Conservation (phyloP, 495 filamentous ascomycete genomes). For the Daldinia decipiens region DNA sequence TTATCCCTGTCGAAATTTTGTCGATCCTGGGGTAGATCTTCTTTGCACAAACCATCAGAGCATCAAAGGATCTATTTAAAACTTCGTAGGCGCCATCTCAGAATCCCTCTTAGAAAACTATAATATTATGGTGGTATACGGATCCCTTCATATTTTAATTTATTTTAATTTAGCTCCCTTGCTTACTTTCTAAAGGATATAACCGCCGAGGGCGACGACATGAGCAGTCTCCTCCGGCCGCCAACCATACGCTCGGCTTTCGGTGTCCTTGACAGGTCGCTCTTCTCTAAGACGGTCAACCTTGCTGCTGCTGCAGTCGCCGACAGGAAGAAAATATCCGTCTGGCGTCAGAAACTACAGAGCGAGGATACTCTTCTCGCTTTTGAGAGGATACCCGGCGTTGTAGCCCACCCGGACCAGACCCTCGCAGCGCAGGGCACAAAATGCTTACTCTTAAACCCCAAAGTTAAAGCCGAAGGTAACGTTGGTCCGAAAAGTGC, state of each 20-base stretch:
- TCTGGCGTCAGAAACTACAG: constrained; percentile 68
- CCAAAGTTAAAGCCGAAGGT: constrained; percentile 76
- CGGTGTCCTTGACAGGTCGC: constrained; percentile 79
- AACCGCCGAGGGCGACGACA: constrained; percentile 41
- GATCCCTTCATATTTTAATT: not conserved
- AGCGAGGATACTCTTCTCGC: constrained; percentile 67
- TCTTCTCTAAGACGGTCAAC: constrained; percentile 79
- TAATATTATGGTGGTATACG: constrained; percentile 35
- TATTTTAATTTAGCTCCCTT: not conserved
- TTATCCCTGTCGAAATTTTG: constrained; percentile 37
- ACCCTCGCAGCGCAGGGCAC: constrained; percentile 60
- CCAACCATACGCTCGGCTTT: constrained; percentile 75
- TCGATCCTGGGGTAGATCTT: constrained; percentile 18
- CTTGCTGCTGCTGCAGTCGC: constrained; percentile 81
- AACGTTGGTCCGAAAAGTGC: constrained; percentile 16
- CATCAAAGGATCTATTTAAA: constrained; percentile 6
- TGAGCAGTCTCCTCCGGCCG: constrained; percentile 70
- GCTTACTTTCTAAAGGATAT: constrained; percentile 21
- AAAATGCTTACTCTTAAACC: constrained; percentile 80
- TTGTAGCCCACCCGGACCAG: constrained; percentile 65
- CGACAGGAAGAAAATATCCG: constrained; percentile 75
- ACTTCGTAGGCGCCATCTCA: not conserved
- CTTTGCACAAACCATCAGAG: constrained; percentile 24
- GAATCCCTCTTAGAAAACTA: not conserved
- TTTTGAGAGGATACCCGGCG: constrained; percentile 62